phyloP scores from a whole-genome alignment of 1,139 yeast genomes.

The Yamadazyma diospyri region DNA sequence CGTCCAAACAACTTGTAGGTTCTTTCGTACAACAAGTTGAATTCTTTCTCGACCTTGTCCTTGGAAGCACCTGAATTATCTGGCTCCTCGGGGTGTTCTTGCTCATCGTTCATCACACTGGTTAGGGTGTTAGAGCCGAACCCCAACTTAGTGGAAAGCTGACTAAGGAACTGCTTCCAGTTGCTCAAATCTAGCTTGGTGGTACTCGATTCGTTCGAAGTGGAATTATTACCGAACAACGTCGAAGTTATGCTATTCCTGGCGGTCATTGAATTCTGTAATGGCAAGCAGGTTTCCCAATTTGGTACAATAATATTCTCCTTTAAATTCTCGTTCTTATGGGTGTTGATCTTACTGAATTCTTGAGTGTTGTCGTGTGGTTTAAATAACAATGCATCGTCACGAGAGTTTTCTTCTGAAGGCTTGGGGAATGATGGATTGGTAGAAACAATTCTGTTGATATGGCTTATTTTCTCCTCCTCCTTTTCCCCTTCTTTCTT shows the following conservation, averaged over 20 bases:
- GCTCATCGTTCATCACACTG: conserved; percentile 21
- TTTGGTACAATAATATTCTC: conserved; percentile 44
- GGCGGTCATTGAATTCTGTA: conserved; percentile 26
- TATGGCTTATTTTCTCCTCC: conserved; percentile 8
- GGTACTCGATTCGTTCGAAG: conserved; percentile 19
- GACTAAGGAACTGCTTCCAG: conserved; percentile 37
- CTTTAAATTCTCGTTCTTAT: conserved; percentile 40
- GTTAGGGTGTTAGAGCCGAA: conserved; percentile 32
- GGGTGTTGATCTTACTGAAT: conserved; percentile 43
- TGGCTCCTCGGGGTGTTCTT: conserved; percentile 7
- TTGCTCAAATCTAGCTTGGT: conserved; percentile 27
- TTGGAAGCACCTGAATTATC: conserved; percentile 14
- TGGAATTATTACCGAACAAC: conserved; percentile 26
- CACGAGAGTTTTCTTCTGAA: conserved; percentile 27
- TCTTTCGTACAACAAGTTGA: conserved; percentile 34
- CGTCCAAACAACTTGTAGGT: conserved; percentile 42
- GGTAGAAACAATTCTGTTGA: conserved; percentile 36
- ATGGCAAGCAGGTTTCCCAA: conserved; percentile 40
- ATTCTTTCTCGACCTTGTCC: conserved; percentile 32
- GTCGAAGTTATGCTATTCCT: conserved; percentile 19
- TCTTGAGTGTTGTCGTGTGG: conserved; percentile 43
- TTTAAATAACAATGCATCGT: conserved; percentile 47
- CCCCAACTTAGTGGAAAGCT: conserved; percentile 37
- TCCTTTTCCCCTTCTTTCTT: conserved; percentile 11
- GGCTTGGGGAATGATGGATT: conserved; percentile 31